Conservation (phyloP, 257 asterid species). For the Perilla frutescens region DNA sequence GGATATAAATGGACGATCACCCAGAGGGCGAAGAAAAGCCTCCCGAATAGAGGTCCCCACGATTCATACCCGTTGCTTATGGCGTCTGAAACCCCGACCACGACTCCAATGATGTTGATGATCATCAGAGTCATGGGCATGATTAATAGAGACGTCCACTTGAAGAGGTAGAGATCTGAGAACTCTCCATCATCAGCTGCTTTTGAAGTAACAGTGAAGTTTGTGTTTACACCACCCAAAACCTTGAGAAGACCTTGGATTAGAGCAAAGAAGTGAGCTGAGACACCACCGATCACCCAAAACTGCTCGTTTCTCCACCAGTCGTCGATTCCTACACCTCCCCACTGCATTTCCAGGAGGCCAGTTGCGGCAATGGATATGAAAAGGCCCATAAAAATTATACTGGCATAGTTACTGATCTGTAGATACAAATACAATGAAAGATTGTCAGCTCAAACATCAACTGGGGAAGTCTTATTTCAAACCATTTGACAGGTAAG, state of each 20-base stretch:
- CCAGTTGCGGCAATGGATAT: conserved; percentile 84
- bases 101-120: conserved; percentile 85
- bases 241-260: conserved; percentile 96
- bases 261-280: conserved; percentile 88
- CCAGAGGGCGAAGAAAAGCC: conserved; percentile 95
- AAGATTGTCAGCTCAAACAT: not conserved
- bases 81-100: conserved; percentile 85
- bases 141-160: conserved; percentile 93
- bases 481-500: too few species aligned
- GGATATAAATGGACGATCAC: conserved; percentile 93
- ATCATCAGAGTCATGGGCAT: conserved; percentile 87
- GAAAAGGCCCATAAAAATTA: conserved; percentile 79
- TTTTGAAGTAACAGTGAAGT: conserved; percentile 95
- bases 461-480: too few species aligned
- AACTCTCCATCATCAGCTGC: conserved; percentile 94
- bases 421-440: conserved; percentile 38
- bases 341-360: conserved; percentile 94
- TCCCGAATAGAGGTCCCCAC: conserved; percentile 96
- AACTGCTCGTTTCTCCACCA: conserved; percentile 99
- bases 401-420: conserved; percentile 95
- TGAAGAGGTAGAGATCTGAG: conserved; percentile 86
- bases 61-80: conserved; percentile 90
- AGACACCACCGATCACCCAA: conserved; percentile 96
- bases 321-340: conserved; percentile 84
- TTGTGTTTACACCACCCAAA: conserved; percentile 84